Evolutionary conservation across 2,329 filamentous ascomycete species (phyloP), one percentile per base, ranked within the genome.

Genomic region (Colletotrichum magnum): DNA sequence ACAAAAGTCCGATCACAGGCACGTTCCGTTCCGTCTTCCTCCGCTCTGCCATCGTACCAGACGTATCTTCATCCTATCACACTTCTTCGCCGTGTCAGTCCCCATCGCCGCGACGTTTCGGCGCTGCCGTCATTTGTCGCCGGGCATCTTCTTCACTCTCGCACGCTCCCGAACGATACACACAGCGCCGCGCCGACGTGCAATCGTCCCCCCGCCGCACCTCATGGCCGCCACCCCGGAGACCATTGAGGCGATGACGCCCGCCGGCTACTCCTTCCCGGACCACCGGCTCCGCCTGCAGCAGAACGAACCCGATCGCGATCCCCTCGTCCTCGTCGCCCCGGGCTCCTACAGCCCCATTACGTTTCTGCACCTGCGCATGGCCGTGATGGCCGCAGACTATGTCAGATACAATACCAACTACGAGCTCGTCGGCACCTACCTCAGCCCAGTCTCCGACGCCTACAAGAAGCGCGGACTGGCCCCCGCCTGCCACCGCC

Each of bases 361-460:
- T 58, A 93, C 91, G 6, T 93, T 92, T 76, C 86, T 94, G 32
- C 93, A 95, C 77, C 83, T 96, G 71, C 91, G 93, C 77, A 95
- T 97, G 92, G 95, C 96, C 77, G 92, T 94, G 76, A 94, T 97
- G 90, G 93, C 93, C 1, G 88, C 90, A 74, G 93, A 96, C 80
- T 95, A 92, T 80, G 90, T 90, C 73, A 90, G 91, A 72, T 92
- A 92, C 79, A 91, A 90, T 77, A 74, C 72, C 26, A 84, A 93
- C 61, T 98, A 93, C 78, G 94, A 98, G 79, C 89, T 98, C 41
- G 87, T 97, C 52, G 95, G 93, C 71, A 94, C 93, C 60, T 97
- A 95, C 78, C 84, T 95, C 71, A 94, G 91, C 26, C 93, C 93
- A n/a, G 93, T 93, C 71, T 80, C 79, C 70, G 85, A 87, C 68